Conservation (phyloP, 73 alveolate species). For the Symbiodinium pilosum region DNA sequence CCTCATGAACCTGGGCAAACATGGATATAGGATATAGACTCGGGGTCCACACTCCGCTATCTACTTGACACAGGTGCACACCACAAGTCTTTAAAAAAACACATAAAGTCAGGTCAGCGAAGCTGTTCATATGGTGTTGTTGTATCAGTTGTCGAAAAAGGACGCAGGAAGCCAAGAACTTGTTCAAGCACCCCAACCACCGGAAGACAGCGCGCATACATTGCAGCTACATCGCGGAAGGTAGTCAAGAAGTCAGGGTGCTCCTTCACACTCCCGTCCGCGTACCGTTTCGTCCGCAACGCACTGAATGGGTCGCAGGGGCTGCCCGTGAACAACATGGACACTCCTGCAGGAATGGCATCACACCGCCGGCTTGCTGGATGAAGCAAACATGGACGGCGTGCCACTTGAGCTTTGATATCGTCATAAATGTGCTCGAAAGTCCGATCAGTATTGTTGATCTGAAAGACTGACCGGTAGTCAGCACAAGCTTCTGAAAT, state of each 20-base stretch:
- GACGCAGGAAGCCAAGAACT: background rate
- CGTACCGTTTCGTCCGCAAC: background rate
- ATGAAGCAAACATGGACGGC: background rate
- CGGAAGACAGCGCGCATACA: background rate
- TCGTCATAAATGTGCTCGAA: background rate
- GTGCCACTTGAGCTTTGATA: background rate
- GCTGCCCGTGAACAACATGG: background rate
- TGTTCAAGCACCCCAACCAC: conserved; percentile 4
- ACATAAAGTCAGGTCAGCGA: background rate
- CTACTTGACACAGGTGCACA: background rate
- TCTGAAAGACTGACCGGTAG: background rate
- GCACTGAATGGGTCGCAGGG: conserved; percentile 10
- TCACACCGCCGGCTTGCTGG: background rate
- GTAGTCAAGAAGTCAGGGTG: background rate
- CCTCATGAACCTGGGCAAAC: background rate
- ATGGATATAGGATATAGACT: background rate
- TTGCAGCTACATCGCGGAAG: background rate
- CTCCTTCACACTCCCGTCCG: background rate
- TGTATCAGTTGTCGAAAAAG: background rate
- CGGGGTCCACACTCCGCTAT: background rate
- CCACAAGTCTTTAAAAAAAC: background rate
- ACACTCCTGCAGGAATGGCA: background rate
- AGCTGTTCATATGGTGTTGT: background rate
- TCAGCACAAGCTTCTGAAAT: background rate
- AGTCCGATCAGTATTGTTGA: background rate